Evolutionary conservation across 345 rosid genomes (phyloP).

Genomic region (Heritiera fomes): DNA sequence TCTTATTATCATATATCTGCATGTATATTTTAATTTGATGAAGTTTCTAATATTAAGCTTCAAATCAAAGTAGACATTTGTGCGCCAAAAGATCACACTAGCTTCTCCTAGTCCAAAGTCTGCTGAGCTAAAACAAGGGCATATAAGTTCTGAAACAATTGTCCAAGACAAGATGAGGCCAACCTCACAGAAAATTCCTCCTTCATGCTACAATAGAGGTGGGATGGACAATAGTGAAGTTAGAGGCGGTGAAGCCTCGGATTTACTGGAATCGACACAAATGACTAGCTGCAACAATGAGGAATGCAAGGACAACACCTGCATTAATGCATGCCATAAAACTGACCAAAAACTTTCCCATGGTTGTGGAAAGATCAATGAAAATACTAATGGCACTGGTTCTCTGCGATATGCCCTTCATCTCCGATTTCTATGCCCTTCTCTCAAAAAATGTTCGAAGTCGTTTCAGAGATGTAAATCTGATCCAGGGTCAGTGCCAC

Average conservation of each 20-base stretch:
- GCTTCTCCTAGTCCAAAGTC: constrained; percentile 55
- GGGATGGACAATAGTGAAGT: constrained; percentile 18
- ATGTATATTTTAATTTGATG: not conserved
- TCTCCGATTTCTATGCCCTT: constrained; percentile 78
- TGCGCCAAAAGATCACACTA: constrained; percentile 83
- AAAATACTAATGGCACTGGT: constrained; percentile 52
- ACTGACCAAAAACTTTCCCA: constrained; percentile 31
- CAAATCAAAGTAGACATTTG: constrained; percentile 63
- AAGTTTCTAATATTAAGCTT: constrained; percentile 17
- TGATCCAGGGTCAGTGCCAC: constrained; percentile 38
- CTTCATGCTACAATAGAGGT: constrained; percentile 5
- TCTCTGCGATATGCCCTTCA: constrained; percentile 90
- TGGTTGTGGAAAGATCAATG: constrained; percentile 55
- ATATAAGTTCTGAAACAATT: constrained; percentile 35
- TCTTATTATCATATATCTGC: constrained; percentile 11
- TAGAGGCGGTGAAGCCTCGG: constrained; percentile 34
- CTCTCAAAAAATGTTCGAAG: constrained; percentile 57
- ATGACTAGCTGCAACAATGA: constrained; percentile 28
- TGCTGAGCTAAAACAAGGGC: constrained; percentile 41
- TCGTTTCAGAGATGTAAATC: constrained; percentile 50
- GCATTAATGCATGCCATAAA: constrained; percentile 27
- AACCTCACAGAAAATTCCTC: constrained; percentile 17
- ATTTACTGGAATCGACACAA: constrained; percentile 31
- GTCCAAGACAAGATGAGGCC: constrained; percentile 27
- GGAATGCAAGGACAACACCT: constrained; percentile 30